These are phyloP conservation scores for Yamadazyma trypodendri DNA, from an alignment of 1,139 yeast species.

Conservation along the genomic window DNA sequence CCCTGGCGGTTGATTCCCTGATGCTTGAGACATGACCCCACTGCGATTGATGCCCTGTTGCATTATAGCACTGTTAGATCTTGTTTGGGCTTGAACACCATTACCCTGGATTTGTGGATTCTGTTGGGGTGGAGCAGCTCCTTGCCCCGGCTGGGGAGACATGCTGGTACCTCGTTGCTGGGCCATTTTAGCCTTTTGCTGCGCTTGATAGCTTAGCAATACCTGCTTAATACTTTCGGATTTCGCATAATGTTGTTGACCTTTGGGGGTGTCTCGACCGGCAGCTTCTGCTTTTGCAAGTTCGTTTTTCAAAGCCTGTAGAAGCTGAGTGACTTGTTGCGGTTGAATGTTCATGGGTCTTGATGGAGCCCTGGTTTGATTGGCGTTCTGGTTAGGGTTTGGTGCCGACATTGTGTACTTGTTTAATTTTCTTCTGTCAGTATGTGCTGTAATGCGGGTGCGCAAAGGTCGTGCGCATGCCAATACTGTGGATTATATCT, in stretches of 20 bases:
- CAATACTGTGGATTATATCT: too few relatives aligned
- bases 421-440: too few relatives aligned
- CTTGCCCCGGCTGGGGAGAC: not conserved
- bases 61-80: not conserved
- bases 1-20: not conserved
- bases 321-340: conserved; percentile 60
- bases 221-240: conserved; percentile 65
- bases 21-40: not conserved
- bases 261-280: conserved; percentile 57
- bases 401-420: conserved; percentile 12
- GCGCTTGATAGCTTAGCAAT: conserved; percentile 42
- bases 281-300: conserved; percentile 60
- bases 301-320: conserved; percentile 58
- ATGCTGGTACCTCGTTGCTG: conserved; percentile 9
- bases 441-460: too few relatives aligned
- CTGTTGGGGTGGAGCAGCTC: conserved; percentile 6
- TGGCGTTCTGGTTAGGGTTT: conserved; percentile 6
- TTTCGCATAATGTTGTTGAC: conserved; percentile 63
- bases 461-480: too few relatives aligned
- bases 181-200: conserved; percentile 26
- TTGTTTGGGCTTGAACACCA: not conserved
- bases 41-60: conserved; percentile 2
- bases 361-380: conserved; percentile 8
- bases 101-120: conserved; percentile 2
- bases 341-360: conserved; percentile 43